phyloP scores from a whole-genome alignment of 352 stramenopile species.

The Globisporangium spinosum region DNA sequence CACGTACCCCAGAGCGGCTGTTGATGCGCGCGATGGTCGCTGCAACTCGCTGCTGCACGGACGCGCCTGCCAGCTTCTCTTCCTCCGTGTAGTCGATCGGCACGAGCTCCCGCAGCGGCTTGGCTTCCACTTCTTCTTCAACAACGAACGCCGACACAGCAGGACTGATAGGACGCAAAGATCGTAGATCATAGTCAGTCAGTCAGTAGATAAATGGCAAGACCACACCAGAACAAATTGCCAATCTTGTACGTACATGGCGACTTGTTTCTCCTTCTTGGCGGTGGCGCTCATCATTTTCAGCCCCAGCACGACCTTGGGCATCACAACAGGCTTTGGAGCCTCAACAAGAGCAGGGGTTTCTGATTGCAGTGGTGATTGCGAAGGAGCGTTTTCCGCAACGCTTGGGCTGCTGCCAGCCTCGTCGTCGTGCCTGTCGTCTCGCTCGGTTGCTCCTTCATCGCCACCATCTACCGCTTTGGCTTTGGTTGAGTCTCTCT shows the following conservation, averaged over 20 bases:
- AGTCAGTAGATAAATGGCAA: not conserved
- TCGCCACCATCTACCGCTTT: not conserved
- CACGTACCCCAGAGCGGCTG: constrained; percentile 23
- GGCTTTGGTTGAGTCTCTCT: constrained; percentile 10
- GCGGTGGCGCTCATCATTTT: constrained; percentile 24
- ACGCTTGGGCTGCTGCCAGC: not conserved
- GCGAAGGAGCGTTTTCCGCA: not conserved
- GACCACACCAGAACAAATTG: not conserved
- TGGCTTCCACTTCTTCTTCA: constrained; percentile 36
- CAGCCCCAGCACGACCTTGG: constrained; percentile 48
- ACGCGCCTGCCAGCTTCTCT: constrained; percentile 25
- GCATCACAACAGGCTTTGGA: constrained; percentile 14
- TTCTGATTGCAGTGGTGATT: not conserved
- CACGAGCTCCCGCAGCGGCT: constrained; percentile 40
- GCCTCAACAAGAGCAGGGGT: not conserved
- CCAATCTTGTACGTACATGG: constrained; percentile 21
- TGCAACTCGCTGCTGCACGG: constrained; percentile 26
- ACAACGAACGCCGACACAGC: constrained; percentile 28
- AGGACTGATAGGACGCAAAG: constrained; percentile 2
- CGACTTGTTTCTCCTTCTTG: constrained; percentile 37
- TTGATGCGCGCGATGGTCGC: constrained; percentile 39
- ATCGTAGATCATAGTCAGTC: not conserved
- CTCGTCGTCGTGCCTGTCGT: no score
- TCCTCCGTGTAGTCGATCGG: constrained; percentile 53
- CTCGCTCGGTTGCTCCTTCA: not conserved